phyloP scores from a whole-genome alignment of 1,139 yeast genomes.

The Yamadazyma sp. region DNA sequence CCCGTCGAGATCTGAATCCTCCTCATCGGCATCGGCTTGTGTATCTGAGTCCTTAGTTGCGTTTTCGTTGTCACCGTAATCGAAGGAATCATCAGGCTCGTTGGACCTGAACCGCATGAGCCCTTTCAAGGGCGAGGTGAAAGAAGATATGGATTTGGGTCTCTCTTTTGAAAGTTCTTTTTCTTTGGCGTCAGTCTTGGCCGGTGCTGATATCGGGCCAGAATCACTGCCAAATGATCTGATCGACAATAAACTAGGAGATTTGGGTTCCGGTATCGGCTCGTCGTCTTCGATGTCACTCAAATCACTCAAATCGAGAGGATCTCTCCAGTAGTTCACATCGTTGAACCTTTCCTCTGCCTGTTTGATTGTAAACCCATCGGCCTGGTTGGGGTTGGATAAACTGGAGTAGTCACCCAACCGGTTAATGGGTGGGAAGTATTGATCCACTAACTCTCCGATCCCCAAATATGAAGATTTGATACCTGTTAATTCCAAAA shows the following conservation, averaged over 20 bases:
- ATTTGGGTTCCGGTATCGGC: conserved; percentile 17
- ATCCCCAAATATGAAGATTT: conserved; percentile 85
- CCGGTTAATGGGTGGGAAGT: conserved; percentile 81
- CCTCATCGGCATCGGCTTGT: conserved; percentile 18
- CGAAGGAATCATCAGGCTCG: conserved; percentile 19
- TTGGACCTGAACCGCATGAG: conserved; percentile 38
- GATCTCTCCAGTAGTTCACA: conserved; percentile 90
- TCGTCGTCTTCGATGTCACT: conserved; percentile 45
- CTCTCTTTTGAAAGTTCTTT: conserved; percentile 14
- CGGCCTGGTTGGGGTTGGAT: conserved; percentile 23
- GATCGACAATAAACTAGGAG: conserved; percentile 21
- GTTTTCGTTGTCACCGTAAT: conserved; percentile 12
- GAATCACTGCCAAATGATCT: conserved; percentile 17
- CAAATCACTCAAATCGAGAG: conserved; percentile 64
- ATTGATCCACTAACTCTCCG: conserved; percentile 94
- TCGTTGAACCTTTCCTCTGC: conserved; percentile 74
- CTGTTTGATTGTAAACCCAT: conserved; percentile 24
- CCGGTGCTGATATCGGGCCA: conserved; percentile 4
- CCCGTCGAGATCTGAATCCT: conserved; percentile 17
- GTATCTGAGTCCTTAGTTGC: conserved; percentile 12
- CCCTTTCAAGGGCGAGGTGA: conserved; percentile 44
- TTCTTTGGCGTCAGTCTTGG: conserved; percentile 6
- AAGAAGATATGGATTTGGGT: conserved; percentile 37
- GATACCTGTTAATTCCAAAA: conserved; percentile 90
- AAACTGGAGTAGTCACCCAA: conserved; percentile 38